Evolutionary conservation across 1,284 basidiomycete species (phyloP).

Genomic region (Kalmanozyma brasiliensis): DNA sequence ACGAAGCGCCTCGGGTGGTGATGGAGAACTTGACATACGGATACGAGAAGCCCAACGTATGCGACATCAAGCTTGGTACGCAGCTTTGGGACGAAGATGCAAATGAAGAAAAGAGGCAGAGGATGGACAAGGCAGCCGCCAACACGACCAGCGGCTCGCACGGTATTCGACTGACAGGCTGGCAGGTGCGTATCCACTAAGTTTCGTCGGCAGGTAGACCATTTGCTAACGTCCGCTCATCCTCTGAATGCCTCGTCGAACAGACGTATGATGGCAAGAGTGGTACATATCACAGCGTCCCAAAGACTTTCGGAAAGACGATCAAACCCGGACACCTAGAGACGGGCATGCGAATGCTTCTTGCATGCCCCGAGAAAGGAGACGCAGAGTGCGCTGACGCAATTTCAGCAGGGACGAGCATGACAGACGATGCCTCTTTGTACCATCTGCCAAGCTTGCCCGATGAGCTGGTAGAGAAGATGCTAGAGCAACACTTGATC

Average conservation of each 20-base stretch:
- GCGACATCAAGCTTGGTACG: constrained; percentile 92
- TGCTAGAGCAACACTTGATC: constrained; percentile 68
- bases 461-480: constrained; percentile 64
- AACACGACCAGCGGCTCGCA: constrained; percentile 79
- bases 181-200: constrained; percentile 75
- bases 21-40: constrained; percentile 82
- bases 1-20: constrained; percentile 73
- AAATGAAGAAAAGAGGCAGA: constrained; percentile 78
- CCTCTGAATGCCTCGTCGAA: neutral
- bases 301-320: constrained; percentile 83
- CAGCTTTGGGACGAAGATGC: constrained; percentile 79
- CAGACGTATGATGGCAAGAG: constrained; percentile 68
- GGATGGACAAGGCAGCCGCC: constrained; percentile 80
- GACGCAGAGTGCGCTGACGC: constrained; percentile 33
- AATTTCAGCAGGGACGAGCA: constrained; percentile 16
- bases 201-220: neutral
- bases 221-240: neutral
- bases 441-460: constrained; percentile 62
- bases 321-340: constrained; percentile 76
- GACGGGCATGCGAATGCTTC: constrained; percentile 80
- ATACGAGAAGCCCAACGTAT: constrained; percentile 83
- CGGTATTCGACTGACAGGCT: constrained; percentile 86
- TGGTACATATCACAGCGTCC: constrained; percentile 72
- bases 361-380: constrained; percentile 72
- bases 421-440: neutral